A percentile compares a stretch with the other conserved stretches of the same genome.
Evolutionary conservation across 352 stramenopile genomes (phyloP).

Genomic region (Phytophthora sansomeana): DNA sequence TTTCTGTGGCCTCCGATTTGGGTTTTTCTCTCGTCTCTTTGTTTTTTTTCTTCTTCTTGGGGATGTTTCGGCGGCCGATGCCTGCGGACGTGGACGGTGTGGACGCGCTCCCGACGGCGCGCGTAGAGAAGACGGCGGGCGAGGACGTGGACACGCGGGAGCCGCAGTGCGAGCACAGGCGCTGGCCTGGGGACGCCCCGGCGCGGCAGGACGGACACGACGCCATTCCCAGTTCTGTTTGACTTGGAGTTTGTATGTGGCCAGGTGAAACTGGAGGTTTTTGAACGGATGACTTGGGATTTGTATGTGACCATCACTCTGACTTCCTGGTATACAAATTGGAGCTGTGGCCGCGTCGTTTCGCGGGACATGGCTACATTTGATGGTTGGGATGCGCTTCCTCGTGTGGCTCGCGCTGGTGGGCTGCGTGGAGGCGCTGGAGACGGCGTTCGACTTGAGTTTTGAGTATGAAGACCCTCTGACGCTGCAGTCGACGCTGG

Average conservation of each 20-base stretch:
- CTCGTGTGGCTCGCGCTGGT: neutral
- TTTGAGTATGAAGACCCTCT: conserved; percentile 20
- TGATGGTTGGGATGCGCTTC: neutral
- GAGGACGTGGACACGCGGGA: conserved; percentile 24
- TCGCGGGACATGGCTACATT: conserved; percentile 22
- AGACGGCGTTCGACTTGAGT: conserved; percentile 17
- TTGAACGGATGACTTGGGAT: no score
- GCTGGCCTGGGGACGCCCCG: conserved; percentile 32
- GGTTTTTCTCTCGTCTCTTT: conserved; percentile 16
- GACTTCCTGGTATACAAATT: no score
- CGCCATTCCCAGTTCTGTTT: no score
- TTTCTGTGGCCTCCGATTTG: conserved; percentile 36
- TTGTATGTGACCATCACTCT: no score
- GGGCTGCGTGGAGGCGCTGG: conserved; percentile 5
- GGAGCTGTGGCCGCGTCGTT: no score
- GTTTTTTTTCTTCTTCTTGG: conserved; percentile 39
- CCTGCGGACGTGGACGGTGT: conserved; percentile 11
- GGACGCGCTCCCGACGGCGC: conserved; percentile 30
- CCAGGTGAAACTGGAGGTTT: no score
- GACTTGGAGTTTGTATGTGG: no score
- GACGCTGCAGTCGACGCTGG: conserved; percentile 4
- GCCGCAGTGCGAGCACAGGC: conserved; percentile 68
- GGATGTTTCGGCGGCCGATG: conserved; percentile 25
- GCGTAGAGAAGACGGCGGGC: conserved; percentile 12
- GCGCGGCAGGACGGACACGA: conserved; percentile 59